Evolutionary conservation across 2,329 filamentous ascomycete species (phyloP).

Genomic region (Penicillium sp.): DNA sequence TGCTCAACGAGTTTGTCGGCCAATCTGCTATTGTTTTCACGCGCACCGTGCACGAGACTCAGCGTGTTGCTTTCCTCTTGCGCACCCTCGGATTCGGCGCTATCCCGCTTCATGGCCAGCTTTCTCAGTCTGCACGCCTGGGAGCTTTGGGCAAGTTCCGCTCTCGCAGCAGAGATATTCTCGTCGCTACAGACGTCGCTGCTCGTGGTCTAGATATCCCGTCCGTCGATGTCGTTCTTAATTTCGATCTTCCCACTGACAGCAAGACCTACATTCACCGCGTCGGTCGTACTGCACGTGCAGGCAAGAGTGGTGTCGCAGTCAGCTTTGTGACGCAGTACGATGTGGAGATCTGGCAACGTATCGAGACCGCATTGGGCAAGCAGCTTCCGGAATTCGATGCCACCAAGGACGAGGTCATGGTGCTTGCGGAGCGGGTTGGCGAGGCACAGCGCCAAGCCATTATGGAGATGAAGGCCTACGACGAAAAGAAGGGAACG

Average conservation of each 20-base stretch:
- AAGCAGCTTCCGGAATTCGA: conserved; percentile 70
- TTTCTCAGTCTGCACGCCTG: conserved; percentile 81
- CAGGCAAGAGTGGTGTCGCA: conserved; percentile 79
- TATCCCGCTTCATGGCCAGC: conserved; percentile 88
- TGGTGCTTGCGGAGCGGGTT: conserved; percentile 74
- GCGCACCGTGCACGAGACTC: conserved; percentile 85
- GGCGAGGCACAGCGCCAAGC: conserved; percentile 81
- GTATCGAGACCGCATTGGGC: conserved; percentile 79
- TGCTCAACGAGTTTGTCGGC: conserved; percentile 84
- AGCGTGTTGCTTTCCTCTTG: conserved; percentile 78
- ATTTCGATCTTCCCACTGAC: conserved; percentile 79
- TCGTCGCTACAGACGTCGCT: conserved; percentile 90
- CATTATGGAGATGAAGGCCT: conserved; percentile 75
- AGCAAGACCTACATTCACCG: conserved; percentile 90
- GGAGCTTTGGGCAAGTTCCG: conserved; percentile 91
- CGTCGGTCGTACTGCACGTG: conserved; percentile 82
- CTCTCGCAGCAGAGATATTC: conserved; percentile 72
- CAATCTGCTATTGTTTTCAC: conserved; percentile 88
- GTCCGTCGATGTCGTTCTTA: conserved; percentile 82
- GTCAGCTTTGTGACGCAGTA: conserved; percentile 84
- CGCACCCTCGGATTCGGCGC: conserved; percentile 83
- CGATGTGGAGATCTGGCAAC: conserved; percentile 73
- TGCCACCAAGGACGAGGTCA: conserved; percentile 75
- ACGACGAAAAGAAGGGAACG: conserved; percentile 65
- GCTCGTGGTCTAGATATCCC: conserved; percentile 91